Evolutionary conservation across 2,329 filamentous ascomycete species (phyloP).

Genomic region (Colletotrichum sp.): DNA sequence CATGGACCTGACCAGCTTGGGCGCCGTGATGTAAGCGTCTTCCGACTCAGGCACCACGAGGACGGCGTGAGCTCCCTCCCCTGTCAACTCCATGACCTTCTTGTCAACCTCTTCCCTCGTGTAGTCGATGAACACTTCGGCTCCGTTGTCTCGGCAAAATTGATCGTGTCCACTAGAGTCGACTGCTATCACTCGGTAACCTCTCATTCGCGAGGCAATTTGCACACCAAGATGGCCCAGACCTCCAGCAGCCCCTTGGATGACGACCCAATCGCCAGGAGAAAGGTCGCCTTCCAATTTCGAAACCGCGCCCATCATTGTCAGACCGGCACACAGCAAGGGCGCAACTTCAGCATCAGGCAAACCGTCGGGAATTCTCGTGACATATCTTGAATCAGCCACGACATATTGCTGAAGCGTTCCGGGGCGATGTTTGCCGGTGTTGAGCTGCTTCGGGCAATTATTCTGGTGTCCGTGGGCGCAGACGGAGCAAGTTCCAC

Average conservation of each 20-base stretch:
- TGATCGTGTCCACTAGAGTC: conserved; percentile 30
- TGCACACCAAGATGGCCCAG: conserved; percentile 38
- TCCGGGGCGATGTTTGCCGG: conserved; percentile 38
- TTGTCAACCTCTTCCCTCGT: conserved; percentile 21
- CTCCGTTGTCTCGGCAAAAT: conserved; percentile 27
- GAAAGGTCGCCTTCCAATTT: conserved; percentile 11
- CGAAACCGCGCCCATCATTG: conserved; percentile 33
- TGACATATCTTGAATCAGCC: conserved; percentile 31
- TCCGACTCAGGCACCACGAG: conserved; percentile 31
- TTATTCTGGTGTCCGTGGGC: conserved; percentile 39
- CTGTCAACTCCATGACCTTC: conserved; percentile 26
- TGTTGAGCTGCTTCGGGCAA: conserved; percentile 45
- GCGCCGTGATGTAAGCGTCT: conserved; percentile 27
- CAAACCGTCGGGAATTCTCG: conserved; percentile 26
- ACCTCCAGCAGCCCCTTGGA: conserved; percentile 35
- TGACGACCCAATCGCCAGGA: conserved; percentile 32
- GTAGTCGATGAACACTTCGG: conserved; percentile 33
- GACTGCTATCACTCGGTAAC: conserved; percentile 30
- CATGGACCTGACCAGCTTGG: conserved; percentile 28
- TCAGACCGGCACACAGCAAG: conserved; percentile 35
- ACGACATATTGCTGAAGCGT: conserved; percentile 36
- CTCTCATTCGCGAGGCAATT: conserved; percentile 27
- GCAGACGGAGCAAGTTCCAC: conserved; percentile 40
- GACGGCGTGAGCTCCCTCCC: conserved; percentile 30
- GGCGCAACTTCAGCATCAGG: conserved; percentile 29